phyloP scores from a whole-genome alignment of 2,329 filamentous ascomycete species.

The Paecilomyces sp. region DNA sequence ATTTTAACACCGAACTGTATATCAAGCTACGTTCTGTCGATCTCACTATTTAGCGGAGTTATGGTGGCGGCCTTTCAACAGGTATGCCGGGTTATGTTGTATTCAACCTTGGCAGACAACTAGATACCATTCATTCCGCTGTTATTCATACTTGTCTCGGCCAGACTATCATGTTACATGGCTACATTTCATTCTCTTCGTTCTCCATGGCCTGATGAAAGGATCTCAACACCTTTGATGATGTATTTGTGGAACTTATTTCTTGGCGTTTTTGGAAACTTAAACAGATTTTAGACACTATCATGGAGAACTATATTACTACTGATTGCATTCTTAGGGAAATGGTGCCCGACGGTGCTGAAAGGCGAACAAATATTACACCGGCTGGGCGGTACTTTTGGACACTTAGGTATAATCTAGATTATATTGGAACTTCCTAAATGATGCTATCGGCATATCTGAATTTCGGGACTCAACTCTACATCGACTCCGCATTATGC shows the following conservation, averaged over 20 bases:
- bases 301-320: not conserved
- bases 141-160: constrained; percentile 4
- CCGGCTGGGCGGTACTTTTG: not conserved
- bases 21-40: not conserved
- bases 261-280: not conserved
- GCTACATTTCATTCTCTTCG: constrained; percentile 1
- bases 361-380: not conserved
- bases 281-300: not conserved
- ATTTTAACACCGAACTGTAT: not conserved
- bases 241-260: not conserved
- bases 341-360: not conserved
- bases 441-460: not conserved
- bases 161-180: not conserved
- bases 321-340: not conserved
- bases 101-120: constrained; percentile 7
- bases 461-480: not conserved
- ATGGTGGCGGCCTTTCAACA: constrained; percentile 34
- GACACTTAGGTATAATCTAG: not conserved
- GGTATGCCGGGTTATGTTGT: constrained; percentile 21
- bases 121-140: constrained; percentile 6
- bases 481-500: not conserved
- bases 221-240: not conserved
- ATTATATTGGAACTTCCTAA: not conserved
- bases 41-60: constrained; percentile 23
- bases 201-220: constrained; percentile 10